Conservation (phyloP, 345 rosid species). For the Sonneratia alba region DNA sequence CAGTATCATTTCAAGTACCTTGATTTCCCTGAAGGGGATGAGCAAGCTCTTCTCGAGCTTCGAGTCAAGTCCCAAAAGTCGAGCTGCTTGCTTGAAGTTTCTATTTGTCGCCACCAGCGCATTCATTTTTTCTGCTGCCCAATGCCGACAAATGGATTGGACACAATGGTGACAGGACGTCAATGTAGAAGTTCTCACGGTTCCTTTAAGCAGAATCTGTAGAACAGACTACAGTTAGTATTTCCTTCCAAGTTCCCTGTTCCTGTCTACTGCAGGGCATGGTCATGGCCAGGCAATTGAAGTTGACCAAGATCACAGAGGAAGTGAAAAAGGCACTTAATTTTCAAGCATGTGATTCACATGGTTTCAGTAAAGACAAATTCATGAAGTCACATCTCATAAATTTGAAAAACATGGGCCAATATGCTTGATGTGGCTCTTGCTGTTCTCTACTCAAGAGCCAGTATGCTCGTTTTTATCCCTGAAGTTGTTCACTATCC, state of each 20-base stretch:
- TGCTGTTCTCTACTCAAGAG: too few species aligned
- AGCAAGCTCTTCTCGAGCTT: slow-evolving; percentile 92
- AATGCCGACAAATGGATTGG: neutral
- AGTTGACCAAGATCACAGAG: too few species aligned
- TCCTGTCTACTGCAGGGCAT: too few species aligned
- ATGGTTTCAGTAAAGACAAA: too few species aligned
- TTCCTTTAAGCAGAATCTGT: neutral
- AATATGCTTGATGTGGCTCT: too few species aligned
- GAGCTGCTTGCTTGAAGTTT: slow-evolving; percentile 79
- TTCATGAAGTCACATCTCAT: too few species aligned
- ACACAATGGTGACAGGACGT: neutral
- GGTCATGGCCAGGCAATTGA: too few species aligned
- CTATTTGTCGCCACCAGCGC: slow-evolving; percentile 95
- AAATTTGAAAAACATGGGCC: too few species aligned
- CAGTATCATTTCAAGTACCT: slow-evolving; percentile 30
- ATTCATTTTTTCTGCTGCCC: slow-evolving; percentile 38
- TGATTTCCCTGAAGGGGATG: slow-evolving; percentile 94
- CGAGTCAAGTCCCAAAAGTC: slow-evolving; percentile 89
- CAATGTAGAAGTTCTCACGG: neutral
- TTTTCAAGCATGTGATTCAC: too few species aligned
- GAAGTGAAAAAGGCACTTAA: too few species aligned
- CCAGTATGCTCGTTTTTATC: too few species aligned
- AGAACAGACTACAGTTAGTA: neutral
- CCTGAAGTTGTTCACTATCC: too few species aligned
- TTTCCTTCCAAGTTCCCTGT: neutral